Conservation (phyloP, 768 basidiomycete species). For the Russula abietina region DNA sequence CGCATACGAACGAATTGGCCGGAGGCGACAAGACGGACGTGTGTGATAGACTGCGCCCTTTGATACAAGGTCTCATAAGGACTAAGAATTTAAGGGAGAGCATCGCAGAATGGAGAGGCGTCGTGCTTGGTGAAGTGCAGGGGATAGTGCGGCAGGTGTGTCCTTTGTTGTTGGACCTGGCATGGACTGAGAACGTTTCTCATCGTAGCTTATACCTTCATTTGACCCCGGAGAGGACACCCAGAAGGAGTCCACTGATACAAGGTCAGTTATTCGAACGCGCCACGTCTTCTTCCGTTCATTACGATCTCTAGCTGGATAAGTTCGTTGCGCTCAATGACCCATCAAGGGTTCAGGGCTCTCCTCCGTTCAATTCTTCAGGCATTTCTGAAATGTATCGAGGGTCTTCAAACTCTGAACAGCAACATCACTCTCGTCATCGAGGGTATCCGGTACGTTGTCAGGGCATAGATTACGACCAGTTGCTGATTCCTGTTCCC, state of each 20-base stretch:
- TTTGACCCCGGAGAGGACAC: conserved; percentile 51
- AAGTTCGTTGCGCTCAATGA: conserved; percentile 56
- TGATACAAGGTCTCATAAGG: conserved; percentile 71
- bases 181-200: neutral
- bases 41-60: conserved; percentile 59
- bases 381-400: conserved; percentile 56
- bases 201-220: conserved; percentile 49
- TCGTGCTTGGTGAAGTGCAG: conserved; percentile 55
- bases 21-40: conserved; percentile 31
- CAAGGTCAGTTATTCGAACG: conserved; percentile 5
- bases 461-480: neutral
- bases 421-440: conserved; percentile 52
- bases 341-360: conserved; percentile 59
- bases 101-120: conserved; percentile 61
- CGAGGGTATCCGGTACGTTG: conserved; percentile 40
- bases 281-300: neutral
- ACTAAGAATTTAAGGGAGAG: conserved; percentile 68
- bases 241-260: conserved; percentile 28
- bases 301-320: conserved; percentile 34
- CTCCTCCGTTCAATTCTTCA: conserved; percentile 58
- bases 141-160: conserved; percentile 55
- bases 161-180: conserved; percentile 13
- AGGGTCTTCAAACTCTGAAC: conserved; percentile 61
- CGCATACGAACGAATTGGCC: neutral
- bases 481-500: neutral